Conservation (phyloP, 345 rosid species). For the Eucalyptus grandis region DNA sequence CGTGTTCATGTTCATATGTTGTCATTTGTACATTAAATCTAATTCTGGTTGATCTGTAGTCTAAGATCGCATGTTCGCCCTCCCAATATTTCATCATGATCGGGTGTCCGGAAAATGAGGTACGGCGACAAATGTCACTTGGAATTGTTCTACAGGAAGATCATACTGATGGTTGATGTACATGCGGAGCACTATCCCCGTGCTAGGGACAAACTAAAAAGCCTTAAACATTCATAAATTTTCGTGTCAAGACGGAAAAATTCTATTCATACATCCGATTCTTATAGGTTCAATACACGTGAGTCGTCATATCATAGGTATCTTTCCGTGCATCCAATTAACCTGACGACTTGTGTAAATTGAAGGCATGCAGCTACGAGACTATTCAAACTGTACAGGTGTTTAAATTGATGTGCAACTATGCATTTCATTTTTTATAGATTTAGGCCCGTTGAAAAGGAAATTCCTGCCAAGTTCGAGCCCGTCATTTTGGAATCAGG, state of each 20-base stretch:
- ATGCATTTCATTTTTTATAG: background rate
- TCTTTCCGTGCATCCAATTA: background rate
- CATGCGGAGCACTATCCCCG: background rate
- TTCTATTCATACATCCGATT: background rate
- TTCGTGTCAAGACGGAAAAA: background rate
- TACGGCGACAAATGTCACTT: background rate
- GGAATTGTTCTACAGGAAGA: background rate
- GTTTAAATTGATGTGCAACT: background rate
- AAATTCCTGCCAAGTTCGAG: conserved; percentile 63
- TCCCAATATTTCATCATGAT: background rate
- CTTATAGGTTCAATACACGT: background rate
- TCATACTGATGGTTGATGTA: background rate
- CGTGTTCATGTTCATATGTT: background rate
- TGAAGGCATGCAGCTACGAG: background rate
- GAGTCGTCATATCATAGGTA: background rate
- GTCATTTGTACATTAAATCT: background rate
- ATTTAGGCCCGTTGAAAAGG: conserved; percentile 49
- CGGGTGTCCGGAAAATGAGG: background rate
- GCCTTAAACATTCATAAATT: background rate
- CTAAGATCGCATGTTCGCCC: background rate
- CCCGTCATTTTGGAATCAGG: conserved; percentile 56
- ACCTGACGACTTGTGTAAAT: background rate
- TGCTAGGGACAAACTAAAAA: background rate
- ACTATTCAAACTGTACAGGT: background rate
- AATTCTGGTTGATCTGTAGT: background rate